Base-by-base conservation (phyloP, 2,329 filamentous ascomycete species). In the Penicillium sp. region DNA sequence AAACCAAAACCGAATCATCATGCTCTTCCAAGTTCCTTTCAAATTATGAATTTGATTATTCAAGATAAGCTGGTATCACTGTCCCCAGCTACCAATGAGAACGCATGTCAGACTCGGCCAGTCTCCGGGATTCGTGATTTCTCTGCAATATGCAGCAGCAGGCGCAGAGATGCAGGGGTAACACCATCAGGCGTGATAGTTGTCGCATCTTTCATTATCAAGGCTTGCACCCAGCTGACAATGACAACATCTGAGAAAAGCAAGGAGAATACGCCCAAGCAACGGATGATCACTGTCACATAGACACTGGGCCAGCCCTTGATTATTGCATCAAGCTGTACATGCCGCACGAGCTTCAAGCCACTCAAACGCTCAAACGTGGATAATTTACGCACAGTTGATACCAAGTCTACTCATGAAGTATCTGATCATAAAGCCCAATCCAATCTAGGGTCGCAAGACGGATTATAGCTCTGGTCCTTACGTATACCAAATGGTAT, bases 401-500 rank as follows among this genome's bases (percentile, higher is more conserved):
- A 38, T 20, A 20, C 16, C 5, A 51, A 39, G 18, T 29, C 24
- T 9, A 18, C 2, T 4, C 45, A 53, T 11, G 22, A 53, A 13
- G 13, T 48, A 22, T 48, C 38, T 7, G 26, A 24, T 9, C 31
- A 35, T 35, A 44, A 40, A 38, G 2, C 49, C 6, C 24, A 10
- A 24, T 16, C 14, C 20, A 43, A 53, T 13, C 13, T n/a, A 16
- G 29, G 9, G 1, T 13, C 14, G 4, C 29, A 53, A 16, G 54
- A 55, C 38, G 60, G 58, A 20, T 20, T 35, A 55, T 61, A 60
- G 60, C 52, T 61, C 8, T 50, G 24, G 4, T 55, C 8, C 47
- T 59, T 18, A 61, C 54, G 24, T 53, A 46, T 40, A 9, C 53
- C 22, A 40, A 51, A 47, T 62, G 62, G 59, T 62, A 63, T 45